Evolutionary conservation across 805 yeast species (phyloP).

Genomic region (Torulaspora indica): DNA sequence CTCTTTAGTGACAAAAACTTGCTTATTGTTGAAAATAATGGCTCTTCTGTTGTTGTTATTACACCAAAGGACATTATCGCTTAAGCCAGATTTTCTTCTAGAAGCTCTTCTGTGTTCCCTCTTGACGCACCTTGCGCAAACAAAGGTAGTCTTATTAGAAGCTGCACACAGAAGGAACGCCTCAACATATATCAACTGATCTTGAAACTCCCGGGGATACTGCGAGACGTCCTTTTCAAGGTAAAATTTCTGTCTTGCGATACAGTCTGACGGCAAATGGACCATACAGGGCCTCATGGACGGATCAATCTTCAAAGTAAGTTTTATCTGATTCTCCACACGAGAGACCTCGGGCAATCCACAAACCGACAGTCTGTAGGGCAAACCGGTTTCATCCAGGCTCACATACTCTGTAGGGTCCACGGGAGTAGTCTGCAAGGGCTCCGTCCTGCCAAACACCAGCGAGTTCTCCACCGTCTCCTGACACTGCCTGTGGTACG

Average conservation of each 20-base stretch:
- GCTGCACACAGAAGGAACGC: slow-evolving; percentile 71
- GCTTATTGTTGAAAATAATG: slow-evolving; percentile 86
- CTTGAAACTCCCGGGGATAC: slow-evolving; percentile 45
- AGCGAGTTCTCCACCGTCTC: slow-evolving; percentile 19
- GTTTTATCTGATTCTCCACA: slow-evolving; percentile 92
- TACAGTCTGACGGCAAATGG: slow-evolving; percentile 81
- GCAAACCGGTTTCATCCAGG: slow-evolving; percentile 30
- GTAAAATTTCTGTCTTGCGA: slow-evolving; percentile 81
- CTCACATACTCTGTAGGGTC: slow-evolving; percentile 30
- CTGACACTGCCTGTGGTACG: slow-evolving; percentile 16
- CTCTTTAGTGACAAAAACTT: slow-evolving; percentile 52
- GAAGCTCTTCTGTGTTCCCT: slow-evolving; percentile 93
- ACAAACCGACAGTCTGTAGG: slow-evolving; percentile 48
- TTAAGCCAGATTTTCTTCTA: slow-evolving; percentile 77
- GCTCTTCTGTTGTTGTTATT: slow-evolving; percentile 73
- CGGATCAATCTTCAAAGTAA: slow-evolving; percentile 63
- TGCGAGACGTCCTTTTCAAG: slow-evolving; percentile 42
- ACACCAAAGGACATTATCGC: slow-evolving; percentile 74
- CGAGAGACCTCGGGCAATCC: slow-evolving; percentile 78
- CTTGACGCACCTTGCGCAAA: slow-evolving; percentile 84
- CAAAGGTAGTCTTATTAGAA: slow-evolving; percentile 52
- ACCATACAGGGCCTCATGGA: slow-evolving; percentile 58
- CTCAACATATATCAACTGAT: slow-evolving; percentile 63
- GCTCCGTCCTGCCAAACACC: slow-evolving; percentile 24
- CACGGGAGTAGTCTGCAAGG: slow-evolving; percentile 18